Percentiles rank a stretch among this genome's conserved stretches.
Conservation (phyloP, 192 early-diverging fungal genomes). For the Chytriomyces sp. region DNA sequence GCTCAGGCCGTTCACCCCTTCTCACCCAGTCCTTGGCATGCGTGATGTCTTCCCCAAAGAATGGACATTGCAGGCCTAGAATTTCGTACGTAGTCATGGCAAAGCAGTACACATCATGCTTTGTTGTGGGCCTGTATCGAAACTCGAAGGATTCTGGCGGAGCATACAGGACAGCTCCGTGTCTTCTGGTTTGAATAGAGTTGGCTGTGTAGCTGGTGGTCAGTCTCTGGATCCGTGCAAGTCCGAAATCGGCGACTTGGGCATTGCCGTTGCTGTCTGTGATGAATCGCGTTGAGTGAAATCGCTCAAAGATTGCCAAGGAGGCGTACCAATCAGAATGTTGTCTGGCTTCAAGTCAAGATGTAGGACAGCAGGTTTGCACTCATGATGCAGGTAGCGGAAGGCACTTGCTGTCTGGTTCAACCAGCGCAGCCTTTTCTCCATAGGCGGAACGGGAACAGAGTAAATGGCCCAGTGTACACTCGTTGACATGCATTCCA, state of each 20-base stretch:
- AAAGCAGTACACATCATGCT: slow-evolving; percentile 5
- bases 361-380: background rate
- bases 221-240: too few relatives aligned
- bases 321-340: background rate
- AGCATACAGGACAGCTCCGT: background rate
- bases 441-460: background rate
- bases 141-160: slow-evolving; percentile 22
- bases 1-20: background rate
- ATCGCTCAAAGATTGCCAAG: background rate
- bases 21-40: background rate
- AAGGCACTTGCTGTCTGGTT: background rate
- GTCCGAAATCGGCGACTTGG: too few relatives aligned
- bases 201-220: too few relatives aligned
- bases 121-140: background rate
- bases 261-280: too few relatives aligned
- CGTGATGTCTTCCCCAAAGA: background rate
- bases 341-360: background rate
- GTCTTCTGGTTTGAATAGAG: background rate
- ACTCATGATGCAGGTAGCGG: background rate
- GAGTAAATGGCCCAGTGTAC: background rate
- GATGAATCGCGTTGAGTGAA: background rate
- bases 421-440: background rate
- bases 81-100: background rate
- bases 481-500: background rate
- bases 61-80: background rate